Base-by-base conservation (phyloP, 2,329 filamentous ascomycete genomes). In the Cytospora piceae region DNA sequence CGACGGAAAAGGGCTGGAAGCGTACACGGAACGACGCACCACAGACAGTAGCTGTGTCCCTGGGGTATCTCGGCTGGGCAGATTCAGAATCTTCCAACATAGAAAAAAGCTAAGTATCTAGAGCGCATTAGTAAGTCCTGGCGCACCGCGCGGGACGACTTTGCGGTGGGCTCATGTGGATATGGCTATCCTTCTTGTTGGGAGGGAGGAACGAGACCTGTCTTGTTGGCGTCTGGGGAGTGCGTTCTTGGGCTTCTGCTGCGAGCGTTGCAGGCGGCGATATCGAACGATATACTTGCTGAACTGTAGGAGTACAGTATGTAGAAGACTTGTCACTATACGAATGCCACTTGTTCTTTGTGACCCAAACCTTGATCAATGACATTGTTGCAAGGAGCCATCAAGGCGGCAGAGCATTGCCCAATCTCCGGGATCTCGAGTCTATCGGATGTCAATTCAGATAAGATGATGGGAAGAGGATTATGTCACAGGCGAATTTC, bases 31-130 rank as follows among this genome's bases (percentile, higher is more conserved):
- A 27, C 4, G 51, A 31, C 29, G 52, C 52, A 20, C 24, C 24
- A n/a, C 52, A 24, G 52, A n/a, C 31, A 57, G 24, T 39, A 32
- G 37, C 53, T 39, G 29, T 15, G 31, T 57, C n/a, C 29, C n/a
- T 49, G 42, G 51, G 31, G 22, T 46, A n/a, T 20, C 3, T 63
- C 12, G 42, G 53, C 37, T 42, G 61, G 15, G 42, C 20, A 22
- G 32, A 20, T 51, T 37, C 9, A 51, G 22, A 51, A 37, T 57
- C 22, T 57, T 63, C 39, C 61, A 52, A 49, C 46, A 49, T 24
- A 52, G 53, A 34, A 57, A 37, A 49, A 63, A 55, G 61, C 55
- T 63, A 57, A 63, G 61, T 63, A 63, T 57, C 54, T 63, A 49
- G 31, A 39, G 31, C 31, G 53, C 29, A 27, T 24, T 12, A 14